Percentiles rank a stretch among this genome's conserved stretches.
Evolutionary conservation across 805 yeast species (phyloP).

Genomic region (Allodekkera sacchari): DNA sequence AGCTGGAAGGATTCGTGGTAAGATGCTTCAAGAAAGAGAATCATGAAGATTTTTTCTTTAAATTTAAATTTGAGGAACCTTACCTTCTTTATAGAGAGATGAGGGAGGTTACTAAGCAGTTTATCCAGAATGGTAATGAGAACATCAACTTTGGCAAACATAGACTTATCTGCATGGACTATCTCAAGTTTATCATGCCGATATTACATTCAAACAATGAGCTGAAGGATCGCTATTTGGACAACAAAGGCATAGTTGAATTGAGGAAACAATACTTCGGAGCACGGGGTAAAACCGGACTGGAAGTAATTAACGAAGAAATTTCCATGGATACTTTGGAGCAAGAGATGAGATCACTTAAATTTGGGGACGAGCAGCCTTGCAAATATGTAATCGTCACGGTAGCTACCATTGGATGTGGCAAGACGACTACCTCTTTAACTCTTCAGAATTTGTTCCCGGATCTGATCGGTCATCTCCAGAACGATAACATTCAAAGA

Average conservation of each 20-base stretch:
- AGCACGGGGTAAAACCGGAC: conserved; percentile 46
- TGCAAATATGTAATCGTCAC: conserved; percentile 65
- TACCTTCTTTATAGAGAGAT: conserved; percentile 83
- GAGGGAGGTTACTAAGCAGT: conserved; percentile 74
- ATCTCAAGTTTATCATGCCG: conserved; percentile 58
- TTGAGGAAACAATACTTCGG: conserved; percentile 60
- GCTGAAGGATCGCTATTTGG: conserved; percentile 34
- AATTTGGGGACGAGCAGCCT: conserved; percentile 25
- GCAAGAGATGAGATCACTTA: conserved; percentile 16
- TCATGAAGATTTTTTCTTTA: conserved; percentile 62
- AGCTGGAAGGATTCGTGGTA: conserved; percentile 90
- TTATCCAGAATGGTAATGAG: conserved; percentile 29
- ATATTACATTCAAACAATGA: conserved; percentile 42
- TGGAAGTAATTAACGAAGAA: conserved; percentile 43
- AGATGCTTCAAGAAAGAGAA: conserved; percentile 39
- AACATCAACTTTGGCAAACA: conserved; percentile 38
- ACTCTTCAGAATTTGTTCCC: conserved; percentile 51
- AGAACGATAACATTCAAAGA: conserved; percentile 65
- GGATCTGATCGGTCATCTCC: conserved; percentile 58
- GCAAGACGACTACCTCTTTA: conserved; percentile 77
- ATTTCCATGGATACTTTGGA: conserved; percentile 24
- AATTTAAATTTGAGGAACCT: conserved; percentile 93
- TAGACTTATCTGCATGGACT: conserved; percentile 52
- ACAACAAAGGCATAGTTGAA: conserved; percentile 66
- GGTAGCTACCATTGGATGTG: conserved; percentile 89